A percentile compares a stretch with the other conserved stretches of the same genome.
phyloP scores from a whole-genome alignment of 2,329 filamentous ascomycete genomes.

The Trichoderma breve region DNA sequence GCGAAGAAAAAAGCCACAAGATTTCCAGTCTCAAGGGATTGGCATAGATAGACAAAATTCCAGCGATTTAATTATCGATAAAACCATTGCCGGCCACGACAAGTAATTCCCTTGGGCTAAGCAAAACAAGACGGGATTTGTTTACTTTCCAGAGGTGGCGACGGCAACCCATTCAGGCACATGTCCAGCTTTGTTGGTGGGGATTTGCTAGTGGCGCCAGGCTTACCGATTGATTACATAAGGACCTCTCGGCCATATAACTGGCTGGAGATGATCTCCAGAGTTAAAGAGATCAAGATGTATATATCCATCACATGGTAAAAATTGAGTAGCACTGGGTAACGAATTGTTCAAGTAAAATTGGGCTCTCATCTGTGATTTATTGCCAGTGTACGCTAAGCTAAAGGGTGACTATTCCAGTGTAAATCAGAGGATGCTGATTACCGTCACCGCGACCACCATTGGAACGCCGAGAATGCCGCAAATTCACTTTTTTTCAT shows the following conservation, averaged over 20 bases:
- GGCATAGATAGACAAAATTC: not conserved
- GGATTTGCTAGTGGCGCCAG: not conserved
- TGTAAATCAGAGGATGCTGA: slow-evolving; percentile 34
- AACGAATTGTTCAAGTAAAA: not conserved
- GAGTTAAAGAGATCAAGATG: not conserved
- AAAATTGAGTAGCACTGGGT: not conserved
- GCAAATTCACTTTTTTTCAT: slow-evolving; percentile 20
- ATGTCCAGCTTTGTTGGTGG: not conserved
- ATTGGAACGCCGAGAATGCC: slow-evolving; percentile 39
- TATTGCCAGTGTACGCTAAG: slow-evolving; percentile 34
- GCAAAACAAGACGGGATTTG: not conserved
- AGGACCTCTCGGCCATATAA: not conserved
- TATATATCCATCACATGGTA: not conserved
- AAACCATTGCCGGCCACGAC: not conserved
- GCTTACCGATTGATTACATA: not conserved
- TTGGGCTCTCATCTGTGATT: slow-evolving; percentile 26
- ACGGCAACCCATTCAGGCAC: not conserved
- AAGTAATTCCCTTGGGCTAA: not conserved
- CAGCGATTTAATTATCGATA: not conserved
- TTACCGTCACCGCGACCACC: slow-evolving; percentile 37
- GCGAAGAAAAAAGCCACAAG: not conserved
- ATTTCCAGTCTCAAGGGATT: not conserved
- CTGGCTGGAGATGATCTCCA: not conserved
- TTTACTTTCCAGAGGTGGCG: slow-evolving; percentile 4
- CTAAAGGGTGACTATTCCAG: slow-evolving; percentile 31